phyloP scores from a whole-genome alignment of 2,329 filamentous ascomycete genomes.

The Scedosporium minutisporum region DNA sequence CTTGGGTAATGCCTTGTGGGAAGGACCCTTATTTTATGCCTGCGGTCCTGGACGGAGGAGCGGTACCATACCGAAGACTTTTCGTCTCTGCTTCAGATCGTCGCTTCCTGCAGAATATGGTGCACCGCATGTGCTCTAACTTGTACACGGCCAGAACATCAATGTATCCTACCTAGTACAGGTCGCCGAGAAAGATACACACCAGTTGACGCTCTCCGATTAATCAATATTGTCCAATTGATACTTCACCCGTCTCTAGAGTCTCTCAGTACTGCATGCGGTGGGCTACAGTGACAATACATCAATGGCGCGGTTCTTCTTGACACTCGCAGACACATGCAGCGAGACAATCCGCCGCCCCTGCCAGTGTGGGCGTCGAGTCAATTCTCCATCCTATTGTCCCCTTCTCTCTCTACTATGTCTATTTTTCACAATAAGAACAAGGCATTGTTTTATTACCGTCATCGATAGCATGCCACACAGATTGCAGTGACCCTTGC shows the following conservation, averaged over 20 bases:
- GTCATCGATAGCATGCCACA: too few species aligned
- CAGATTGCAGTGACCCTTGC: background rate
- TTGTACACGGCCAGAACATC: background rate
- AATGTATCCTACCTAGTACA: too few species aligned
- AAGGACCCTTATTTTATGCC: background rate
- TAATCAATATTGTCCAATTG: background rate
- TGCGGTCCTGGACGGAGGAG: background rate
- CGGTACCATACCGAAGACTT: background rate
- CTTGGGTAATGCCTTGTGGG: background rate
- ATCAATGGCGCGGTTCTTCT: background rate
- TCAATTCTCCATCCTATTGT: background rate
- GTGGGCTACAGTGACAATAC: background rate
- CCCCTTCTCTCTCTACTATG: background rate
- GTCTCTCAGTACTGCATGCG: background rate
- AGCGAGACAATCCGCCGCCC: background rate
- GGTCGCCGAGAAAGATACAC: too few species aligned
- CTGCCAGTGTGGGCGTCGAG: background rate
- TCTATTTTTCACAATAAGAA: background rate
- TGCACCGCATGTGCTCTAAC: background rate
- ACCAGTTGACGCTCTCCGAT: background rate
- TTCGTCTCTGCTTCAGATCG: background rate
- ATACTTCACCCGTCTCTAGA: background rate
- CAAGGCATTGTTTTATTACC: background rate
- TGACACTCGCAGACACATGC: background rate
- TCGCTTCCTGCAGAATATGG: background rate